Evolutionary conservation across 768 basidiomycete species (phyloP).

Genomic region (Cantharellus cinnabarinus): DNA sequence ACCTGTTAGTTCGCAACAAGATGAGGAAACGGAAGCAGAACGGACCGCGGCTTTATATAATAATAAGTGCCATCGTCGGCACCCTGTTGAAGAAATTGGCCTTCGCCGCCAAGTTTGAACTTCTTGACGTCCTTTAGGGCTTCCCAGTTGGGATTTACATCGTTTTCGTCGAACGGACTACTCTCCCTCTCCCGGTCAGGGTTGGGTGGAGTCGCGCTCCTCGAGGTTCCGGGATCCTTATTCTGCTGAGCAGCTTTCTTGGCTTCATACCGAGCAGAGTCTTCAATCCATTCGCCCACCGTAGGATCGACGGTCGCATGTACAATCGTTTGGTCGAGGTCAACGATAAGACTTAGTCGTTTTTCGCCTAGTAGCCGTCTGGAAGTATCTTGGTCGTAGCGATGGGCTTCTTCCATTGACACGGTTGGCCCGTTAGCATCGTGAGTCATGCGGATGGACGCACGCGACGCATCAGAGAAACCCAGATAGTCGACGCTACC

Average conservation of each 20-base stretch:
- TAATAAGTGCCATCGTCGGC: slow-evolving; percentile 55
- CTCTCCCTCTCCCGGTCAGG: background rate
- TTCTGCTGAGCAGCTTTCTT: slow-evolving; percentile 19
- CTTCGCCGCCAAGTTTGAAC: slow-evolving; percentile 74
- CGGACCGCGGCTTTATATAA: slow-evolving; percentile 88
- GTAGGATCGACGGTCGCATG: slow-evolving; percentile 98
- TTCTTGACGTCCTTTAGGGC: slow-evolving; percentile 77
- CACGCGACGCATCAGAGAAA: slow-evolving; percentile 67
- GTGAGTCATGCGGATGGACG: slow-evolving; percentile 87
- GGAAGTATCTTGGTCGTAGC: slow-evolving; percentile 69
- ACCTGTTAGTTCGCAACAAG: background rate
- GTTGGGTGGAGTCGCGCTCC: background rate
- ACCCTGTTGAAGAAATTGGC: slow-evolving; percentile 31
- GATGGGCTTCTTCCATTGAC: slow-evolving; percentile 77
- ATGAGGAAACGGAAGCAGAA: background rate
- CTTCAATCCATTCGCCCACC: slow-evolving; percentile 88
- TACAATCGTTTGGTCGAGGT: slow-evolving; percentile 96
- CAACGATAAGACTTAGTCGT: slow-evolving; percentile 87
- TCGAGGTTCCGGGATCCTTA: slow-evolving; percentile 8
- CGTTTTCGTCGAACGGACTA: slow-evolving; percentile 8
- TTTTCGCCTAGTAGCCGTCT: slow-evolving; percentile 50
- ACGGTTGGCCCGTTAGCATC: slow-evolving; percentile 80
- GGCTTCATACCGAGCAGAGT: slow-evolving; percentile 64
- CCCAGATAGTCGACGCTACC: slow-evolving; percentile 66
- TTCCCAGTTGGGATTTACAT: slow-evolving; percentile 76